phyloP scores from a whole-genome alignment of 805 yeast species.

The Martiniozyma abietophila region DNA sequence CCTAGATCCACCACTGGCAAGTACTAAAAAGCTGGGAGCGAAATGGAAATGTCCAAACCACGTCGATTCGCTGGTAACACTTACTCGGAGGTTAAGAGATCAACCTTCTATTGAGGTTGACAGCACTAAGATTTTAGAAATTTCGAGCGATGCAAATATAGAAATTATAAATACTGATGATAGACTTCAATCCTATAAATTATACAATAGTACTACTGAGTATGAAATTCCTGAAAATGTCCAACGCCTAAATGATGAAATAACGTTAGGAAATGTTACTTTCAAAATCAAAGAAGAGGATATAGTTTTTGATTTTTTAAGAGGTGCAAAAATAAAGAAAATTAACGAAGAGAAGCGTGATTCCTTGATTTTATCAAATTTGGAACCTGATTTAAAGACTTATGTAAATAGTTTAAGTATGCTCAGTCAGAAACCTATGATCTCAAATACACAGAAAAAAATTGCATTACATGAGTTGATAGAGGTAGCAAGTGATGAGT shows the following conservation, averaged over 20 bases:
- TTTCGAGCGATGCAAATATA: slow-evolving; percentile 37
- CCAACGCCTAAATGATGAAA: slow-evolving; percentile 14
- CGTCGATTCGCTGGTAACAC: slow-evolving; percentile 40
- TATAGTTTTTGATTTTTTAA: slow-evolving; percentile 59
- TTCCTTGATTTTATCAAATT: slow-evolving; percentile 21
- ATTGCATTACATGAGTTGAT: slow-evolving; percentile 42
- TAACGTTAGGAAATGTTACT: slow-evolving; percentile 29
- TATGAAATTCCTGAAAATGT: slow-evolving; percentile 16
- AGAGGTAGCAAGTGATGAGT: slow-evolving; percentile 25
- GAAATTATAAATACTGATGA: slow-evolving; percentile 41
- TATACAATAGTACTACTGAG: slow-evolving; percentile 2
- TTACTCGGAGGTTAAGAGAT: slow-evolving; percentile 41
- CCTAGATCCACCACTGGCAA: slow-evolving; percentile 61
- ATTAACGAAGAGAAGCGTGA: slow-evolving; percentile 24
- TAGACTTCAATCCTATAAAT: slow-evolving; percentile 15
- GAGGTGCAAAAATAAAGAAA: slow-evolving; percentile 35
- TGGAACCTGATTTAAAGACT: slow-evolving; percentile 21
- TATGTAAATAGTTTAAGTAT: slow-evolving; percentile 25
- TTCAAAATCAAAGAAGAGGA: slow-evolving; percentile 62
- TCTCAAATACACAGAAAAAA: slow-evolving; percentile 22
- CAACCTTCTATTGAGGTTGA: slow-evolving; percentile 47
- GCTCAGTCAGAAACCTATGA: slow-evolving; percentile 26
- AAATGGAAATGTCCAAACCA: slow-evolving; percentile 94
- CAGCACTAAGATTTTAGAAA: slow-evolving; percentile 22
- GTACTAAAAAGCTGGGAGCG: slow-evolving; percentile 61